Percentiles rank a stretch among this genome's conserved stretches.
These are phyloP conservation scores for Vitis hybrid DNA, from an alignment of 177 flowering plant species.

Conservation along the genomic window DNA sequence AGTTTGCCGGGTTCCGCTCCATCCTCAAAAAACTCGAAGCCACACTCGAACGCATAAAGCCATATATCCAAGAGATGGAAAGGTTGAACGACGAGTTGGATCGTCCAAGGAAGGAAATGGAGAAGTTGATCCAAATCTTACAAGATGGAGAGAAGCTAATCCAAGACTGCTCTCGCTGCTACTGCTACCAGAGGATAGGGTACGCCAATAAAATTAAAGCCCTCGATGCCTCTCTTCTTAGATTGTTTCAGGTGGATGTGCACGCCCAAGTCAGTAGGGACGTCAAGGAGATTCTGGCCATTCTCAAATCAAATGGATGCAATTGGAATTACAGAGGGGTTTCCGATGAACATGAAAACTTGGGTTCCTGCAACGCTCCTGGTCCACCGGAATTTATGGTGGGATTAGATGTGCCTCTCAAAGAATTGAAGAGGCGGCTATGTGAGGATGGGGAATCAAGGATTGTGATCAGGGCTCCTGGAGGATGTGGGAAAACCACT, in stretches of 20 bases:
- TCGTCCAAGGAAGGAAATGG: background rate
- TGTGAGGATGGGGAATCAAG: background rate
- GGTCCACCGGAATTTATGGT: background rate
- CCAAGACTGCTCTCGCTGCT: background rate
- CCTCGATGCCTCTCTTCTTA: background rate
- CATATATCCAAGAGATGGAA: background rate
- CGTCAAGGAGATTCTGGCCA: no score
- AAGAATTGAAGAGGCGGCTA: constrained; percentile 10
- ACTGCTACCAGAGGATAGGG: background rate
- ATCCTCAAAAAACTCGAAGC: background rate
- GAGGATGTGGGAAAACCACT: constrained; percentile 23
- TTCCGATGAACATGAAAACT: background rate
- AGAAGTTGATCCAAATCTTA: background rate
- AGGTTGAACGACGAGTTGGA: background rate
- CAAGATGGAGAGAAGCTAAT: constrained; percentile 3
- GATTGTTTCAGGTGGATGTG: background rate
- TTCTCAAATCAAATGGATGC: background rate
- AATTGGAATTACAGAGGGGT: background rate
- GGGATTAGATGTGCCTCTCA: constrained; percentile 17
- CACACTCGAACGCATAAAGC: background rate
- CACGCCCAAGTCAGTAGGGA: no score
- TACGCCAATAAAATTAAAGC: background rate
- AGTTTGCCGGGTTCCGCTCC: background rate
- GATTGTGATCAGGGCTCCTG: constrained; percentile 9
- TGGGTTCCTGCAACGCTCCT: background rate